Base-by-base conservation (phyloP, 306 rosid genomes). In the Aeschynomene evenia region DNA sequence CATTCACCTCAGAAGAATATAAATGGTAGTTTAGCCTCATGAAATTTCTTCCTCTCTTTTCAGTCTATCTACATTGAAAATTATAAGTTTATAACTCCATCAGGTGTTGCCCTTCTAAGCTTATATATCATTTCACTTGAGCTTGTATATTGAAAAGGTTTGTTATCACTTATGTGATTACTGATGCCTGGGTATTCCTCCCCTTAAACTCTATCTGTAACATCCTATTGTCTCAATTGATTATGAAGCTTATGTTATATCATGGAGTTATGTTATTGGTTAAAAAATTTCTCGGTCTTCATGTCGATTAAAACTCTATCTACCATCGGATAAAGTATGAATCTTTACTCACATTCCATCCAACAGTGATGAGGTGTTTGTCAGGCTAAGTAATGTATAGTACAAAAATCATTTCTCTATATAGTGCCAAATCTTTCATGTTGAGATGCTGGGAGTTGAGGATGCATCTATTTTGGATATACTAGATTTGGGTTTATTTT, bases 381-480 rank as follows among this genome's bases (percentile, higher is more conserved):
- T n/a, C n/a, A n/a, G n/a, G n/a, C n/a, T n/a, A n/a, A n/a, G n/a
- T n/a, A n/a, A n/a, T n/a, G n/a, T n/a, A n/a, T n/a, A n/a, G n/a
- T n/a, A n/a, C n/a, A n/a, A n/a, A n/a, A n/a, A n/a, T n/a, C n/a
- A n/a, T n/a, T n/a, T n/a, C n/a, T n/a, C n/a, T n/a, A n/a, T n/a
- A n/a, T n/a, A n/a, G n/a, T n/a, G 60, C 15, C 15, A 7, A 77
- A 53, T 33, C 54, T 48, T 19, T 56, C n/a, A n/a, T n/a, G n/a
- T n/a, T 58, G 19, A 48, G 58, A n/a, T 54, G 29, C 33, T 34
- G 46, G 49, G 51, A 34, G 6, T 63, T 14, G 6, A 33, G 19
- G 57, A 51, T 11, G 63, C 75, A 15, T 37, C 8, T 24, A 7
- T 0, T n/a, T 5, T 49, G 18, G 28, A 51, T 62, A n/a, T 51